phyloP scores from a whole-genome alignment of 257 asterid genomes.

The Pogostemon cablin region DNA sequence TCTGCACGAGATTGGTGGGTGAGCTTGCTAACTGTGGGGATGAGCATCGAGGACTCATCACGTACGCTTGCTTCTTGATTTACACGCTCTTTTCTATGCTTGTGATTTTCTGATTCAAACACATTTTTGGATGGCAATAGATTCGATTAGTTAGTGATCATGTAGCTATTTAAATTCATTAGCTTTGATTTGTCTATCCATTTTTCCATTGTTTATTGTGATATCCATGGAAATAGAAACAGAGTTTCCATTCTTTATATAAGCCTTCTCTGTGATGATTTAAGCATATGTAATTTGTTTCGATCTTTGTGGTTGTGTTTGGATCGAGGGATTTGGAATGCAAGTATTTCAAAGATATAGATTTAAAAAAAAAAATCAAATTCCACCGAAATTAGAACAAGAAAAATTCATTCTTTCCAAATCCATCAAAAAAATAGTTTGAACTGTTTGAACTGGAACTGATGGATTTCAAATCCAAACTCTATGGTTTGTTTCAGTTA shows the following conservation, averaged over 20 bases:
- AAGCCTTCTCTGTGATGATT: conserved; percentile 9
- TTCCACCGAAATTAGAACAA: neutral
- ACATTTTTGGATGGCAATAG: neutral
- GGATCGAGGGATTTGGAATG: neutral
- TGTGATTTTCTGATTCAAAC: conserved; percentile 51
- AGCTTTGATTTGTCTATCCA: conserved; percentile 2
- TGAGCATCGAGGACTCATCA: conserved; percentile 76
- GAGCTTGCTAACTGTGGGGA: conserved; percentile 82
- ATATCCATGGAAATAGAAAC: neutral
- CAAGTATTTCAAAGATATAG: neutral
- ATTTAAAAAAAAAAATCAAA: neutral
- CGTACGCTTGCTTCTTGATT: conserved; percentile 78
- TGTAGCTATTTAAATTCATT: conserved; percentile 17
- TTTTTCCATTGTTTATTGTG: neutral
- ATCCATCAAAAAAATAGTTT: neutral
- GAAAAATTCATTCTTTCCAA: neutral
- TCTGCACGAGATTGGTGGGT: conserved; percentile 71
- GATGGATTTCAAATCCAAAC: neutral
- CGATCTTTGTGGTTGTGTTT: neutral
- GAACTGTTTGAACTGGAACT: neutral
- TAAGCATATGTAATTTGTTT: no score
- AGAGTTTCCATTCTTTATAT: neutral
- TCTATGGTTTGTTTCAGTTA: neutral
- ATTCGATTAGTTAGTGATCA: conserved; percentile 9
- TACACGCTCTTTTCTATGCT: conserved; percentile 70